A percentile compares a stretch with the other conserved stretches of the same genome.
Conservation (phyloP, 257 asterid species). For the Jacaranda copaia region DNA sequence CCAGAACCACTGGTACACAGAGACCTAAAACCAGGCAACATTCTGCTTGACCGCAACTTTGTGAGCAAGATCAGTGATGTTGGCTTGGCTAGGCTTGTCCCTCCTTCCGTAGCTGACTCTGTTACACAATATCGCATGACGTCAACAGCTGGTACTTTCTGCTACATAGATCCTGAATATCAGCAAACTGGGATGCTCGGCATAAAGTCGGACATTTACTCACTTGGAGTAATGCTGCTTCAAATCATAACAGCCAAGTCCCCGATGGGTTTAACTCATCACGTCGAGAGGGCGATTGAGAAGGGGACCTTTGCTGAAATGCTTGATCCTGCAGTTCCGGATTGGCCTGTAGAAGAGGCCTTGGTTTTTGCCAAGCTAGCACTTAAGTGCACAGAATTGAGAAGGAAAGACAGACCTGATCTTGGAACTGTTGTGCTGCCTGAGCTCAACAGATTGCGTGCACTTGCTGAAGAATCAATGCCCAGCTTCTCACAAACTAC, state of each 20-base stretch:
- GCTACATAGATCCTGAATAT: slow-evolving; percentile 93
- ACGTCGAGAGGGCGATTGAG: slow-evolving; percentile 80
- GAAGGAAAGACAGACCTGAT: slow-evolving; percentile 88
- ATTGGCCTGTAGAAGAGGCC: slow-evolving; percentile 89
- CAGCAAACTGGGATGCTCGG: slow-evolving; percentile 97
- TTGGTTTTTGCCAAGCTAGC: slow-evolving; percentile 70
- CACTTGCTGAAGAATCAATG: slow-evolving; percentile 71
- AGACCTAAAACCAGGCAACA: slow-evolving; percentile 88
- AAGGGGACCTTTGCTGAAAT: slow-evolving; percentile 71
- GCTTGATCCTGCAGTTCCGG: slow-evolving; percentile 79
- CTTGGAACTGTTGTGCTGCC: slow-evolving; percentile 68
- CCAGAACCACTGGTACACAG: slow-evolving; percentile 96
- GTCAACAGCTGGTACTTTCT: slow-evolving; percentile 93
- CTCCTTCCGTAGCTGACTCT: slow-evolving; percentile 84
- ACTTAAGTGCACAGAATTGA: slow-evolving; percentile 76
- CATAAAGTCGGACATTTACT: slow-evolving; percentile 80
- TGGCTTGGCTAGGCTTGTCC: slow-evolving; percentile 92
- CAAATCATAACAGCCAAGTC: slow-evolving; percentile 79
- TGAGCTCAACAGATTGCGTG: slow-evolving; percentile 70
- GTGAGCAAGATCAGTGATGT: slow-evolving; percentile 95
- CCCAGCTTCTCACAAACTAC: slow-evolving; percentile 34
- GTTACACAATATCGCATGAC: slow-evolving; percentile 96
- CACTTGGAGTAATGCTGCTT: slow-evolving; percentile 86
- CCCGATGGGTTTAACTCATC: slow-evolving; percentile 95
- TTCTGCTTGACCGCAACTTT: slow-evolving; percentile 83